These are phyloP conservation scores for Linderina pennispora DNA, from an alignment of 192 early-diverging fungal species.

Conservation along the genomic window DNA sequence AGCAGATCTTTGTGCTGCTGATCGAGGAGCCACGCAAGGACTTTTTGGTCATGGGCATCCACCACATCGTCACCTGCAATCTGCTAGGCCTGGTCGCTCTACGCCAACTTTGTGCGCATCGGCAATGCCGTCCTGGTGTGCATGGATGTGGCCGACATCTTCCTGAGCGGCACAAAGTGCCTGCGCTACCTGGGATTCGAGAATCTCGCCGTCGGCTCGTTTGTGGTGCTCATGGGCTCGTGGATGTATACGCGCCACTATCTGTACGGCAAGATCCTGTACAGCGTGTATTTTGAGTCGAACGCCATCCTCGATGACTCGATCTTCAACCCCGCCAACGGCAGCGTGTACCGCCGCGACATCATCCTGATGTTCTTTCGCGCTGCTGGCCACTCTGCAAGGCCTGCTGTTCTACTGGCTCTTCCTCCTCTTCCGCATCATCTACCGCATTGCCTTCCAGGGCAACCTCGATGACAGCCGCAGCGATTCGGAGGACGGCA, in stretches of 20 bases:
- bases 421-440: conserved; percentile 56
- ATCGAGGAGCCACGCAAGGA: conserved; percentile 72
- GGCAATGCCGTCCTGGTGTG: conserved; percentile 72
- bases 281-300: conserved; percentile 52
- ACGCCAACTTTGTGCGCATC: conserved; percentile 63
- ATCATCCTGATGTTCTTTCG: conserved; percentile 1
- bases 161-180: conserved; percentile 69
- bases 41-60: conserved; percentile 60
- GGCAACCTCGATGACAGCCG: conserved; percentile 57
- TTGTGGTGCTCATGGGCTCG: conserved; percentile 60
- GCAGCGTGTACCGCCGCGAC: conserved; percentile 16
- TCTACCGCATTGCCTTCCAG: conserved; percentile 52
- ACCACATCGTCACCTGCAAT: conserved; percentile 71
- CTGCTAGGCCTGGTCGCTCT: conserved; percentile 62
- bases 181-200: conserved; percentile 64
- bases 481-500: conserved; percentile 58
- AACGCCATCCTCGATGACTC: conserved; percentile 1
- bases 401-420: conserved; percentile 65
- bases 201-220: conserved; percentile 52
- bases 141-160: conserved; percentile 79
- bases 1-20: conserved; percentile 69
- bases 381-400: conserved; percentile 47
- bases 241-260: conserved; percentile 77
- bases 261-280: conserved; percentile 59
- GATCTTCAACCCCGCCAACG: conserved; percentile 19